These are phyloP conservation scores for Penicillium cinerascens DNA, from an alignment of 495 filamentous ascomycete genomes.

Conservation along the genomic window DNA sequence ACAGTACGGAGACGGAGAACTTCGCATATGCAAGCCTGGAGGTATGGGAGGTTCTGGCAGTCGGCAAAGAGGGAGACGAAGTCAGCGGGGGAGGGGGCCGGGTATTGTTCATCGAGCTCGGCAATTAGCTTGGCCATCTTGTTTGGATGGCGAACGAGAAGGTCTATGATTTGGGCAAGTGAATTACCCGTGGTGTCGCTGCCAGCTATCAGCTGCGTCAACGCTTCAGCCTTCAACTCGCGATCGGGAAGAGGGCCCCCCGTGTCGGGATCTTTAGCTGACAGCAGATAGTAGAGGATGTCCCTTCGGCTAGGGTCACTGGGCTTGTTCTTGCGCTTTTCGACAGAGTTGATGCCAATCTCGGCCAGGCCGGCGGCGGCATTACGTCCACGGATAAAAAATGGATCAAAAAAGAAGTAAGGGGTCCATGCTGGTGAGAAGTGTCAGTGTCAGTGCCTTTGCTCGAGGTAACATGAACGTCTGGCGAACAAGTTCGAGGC, in stretches of 20 bases:
- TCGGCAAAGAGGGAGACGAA: not conserved
- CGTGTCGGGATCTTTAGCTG: constrained; percentile 67
- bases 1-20: constrained; percentile 81
- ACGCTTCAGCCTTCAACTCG: constrained; percentile 77
- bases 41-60: constrained; percentile 21
- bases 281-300: constrained; percentile 72
- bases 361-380: constrained; percentile 32
- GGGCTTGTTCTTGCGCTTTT: constrained; percentile 39
- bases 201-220: constrained; percentile 82
- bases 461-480: too few species aligned
- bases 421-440: too few species aligned
- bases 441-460: too few species aligned
- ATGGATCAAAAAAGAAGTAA: too few species aligned
- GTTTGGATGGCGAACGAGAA: too few species aligned
- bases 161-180: too few species aligned
- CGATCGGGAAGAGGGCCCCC: constrained; percentile 65
- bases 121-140: too few species aligned
- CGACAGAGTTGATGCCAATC: constrained; percentile 39
- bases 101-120: constrained; percentile 71
- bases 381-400: constrained; percentile 28
- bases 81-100: constrained; percentile 18
- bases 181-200: constrained; percentile 84
- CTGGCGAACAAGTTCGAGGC: too few species aligned
- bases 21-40: constrained; percentile 73
- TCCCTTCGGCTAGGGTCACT: constrained; percentile 52